Evolutionary conservation across 306 rosid species (phyloP).

Genomic region (Medicago truncatula): MtrunA17r5.0-ANR NC_053044.1:28744501-28745000

Average conservation of each 20-base stretch:
- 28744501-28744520: constrained; percentile 88
- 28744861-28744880: constrained; percentile 24
- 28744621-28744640: constrained; percentile 87
- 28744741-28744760: constrained; percentile 21
- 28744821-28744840: constrained; percentile 14
- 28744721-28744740: constrained; percentile 23
- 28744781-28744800: constrained; percentile 6
- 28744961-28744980: constrained; percentile 15
- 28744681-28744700: constrained; percentile 63
- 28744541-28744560: constrained; percentile 81
- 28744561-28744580: constrained; percentile 79
- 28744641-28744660: constrained; percentile 81
- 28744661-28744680: constrained; percentile 77
- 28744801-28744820: constrained; percentile 26
- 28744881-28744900: constrained; percentile 43
- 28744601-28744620: constrained; percentile 93
- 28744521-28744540: constrained; percentile 92
- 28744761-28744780: background rate
- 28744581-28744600: constrained; percentile 81
- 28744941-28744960: constrained; percentile 38
- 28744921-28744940: constrained; percentile 42
- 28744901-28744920: constrained; percentile 22
- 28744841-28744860: constrained; percentile 36
- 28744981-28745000: background rate
- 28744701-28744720: constrained; percentile 65